phyloP scores from a whole-genome alignment of 2,329 filamentous ascomycete genomes.

The Xylariales sp. region DNA sequence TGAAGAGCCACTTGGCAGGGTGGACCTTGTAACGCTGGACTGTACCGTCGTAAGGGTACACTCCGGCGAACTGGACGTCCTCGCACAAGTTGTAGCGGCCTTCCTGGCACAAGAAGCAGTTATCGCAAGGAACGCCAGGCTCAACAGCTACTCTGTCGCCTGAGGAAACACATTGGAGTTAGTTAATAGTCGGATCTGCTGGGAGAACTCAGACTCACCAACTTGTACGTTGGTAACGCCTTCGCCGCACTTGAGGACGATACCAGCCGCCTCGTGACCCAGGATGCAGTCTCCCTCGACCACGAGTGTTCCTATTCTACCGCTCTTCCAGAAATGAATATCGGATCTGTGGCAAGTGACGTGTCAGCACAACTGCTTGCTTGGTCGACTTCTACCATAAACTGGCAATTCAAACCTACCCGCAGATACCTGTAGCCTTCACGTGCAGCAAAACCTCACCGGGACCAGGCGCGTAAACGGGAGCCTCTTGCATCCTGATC shows the following conservation, averaged over 20 bases:
- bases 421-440: slow-evolving; percentile 61
- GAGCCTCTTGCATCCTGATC: slow-evolving; percentile 52
- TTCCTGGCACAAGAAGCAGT: slow-evolving; percentile 54
- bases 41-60: slow-evolving; percentile 56
- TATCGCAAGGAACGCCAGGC: slow-evolving; percentile 59
- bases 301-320: slow-evolving; percentile 57
- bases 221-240: slow-evolving; percentile 47
- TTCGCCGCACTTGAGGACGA: slow-evolving; percentile 53
- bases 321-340: slow-evolving; percentile 64
- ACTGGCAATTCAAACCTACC: slow-evolving; percentile 39
- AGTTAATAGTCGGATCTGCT: not conserved
- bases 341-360: slow-evolving; percentile 44
- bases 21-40: slow-evolving; percentile 60
- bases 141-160: slow-evolving; percentile 65
- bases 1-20: slow-evolving; percentile 55
- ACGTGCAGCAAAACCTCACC: slow-evolving; percentile 58
- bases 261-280: slow-evolving; percentile 60
- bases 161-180: slow-evolving; percentile 8
- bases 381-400: not conserved
- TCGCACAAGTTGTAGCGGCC: slow-evolving; percentile 63
- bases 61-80: slow-evolving; percentile 56
- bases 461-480: slow-evolving; percentile 46
- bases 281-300: slow-evolving; percentile 62
- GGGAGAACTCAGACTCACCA: slow-evolving; percentile 19
- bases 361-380: slow-evolving; percentile 1